Conservation (phyloP, 2,329 filamentous ascomycete species). For the Botryosphaeria agaves region DNA sequence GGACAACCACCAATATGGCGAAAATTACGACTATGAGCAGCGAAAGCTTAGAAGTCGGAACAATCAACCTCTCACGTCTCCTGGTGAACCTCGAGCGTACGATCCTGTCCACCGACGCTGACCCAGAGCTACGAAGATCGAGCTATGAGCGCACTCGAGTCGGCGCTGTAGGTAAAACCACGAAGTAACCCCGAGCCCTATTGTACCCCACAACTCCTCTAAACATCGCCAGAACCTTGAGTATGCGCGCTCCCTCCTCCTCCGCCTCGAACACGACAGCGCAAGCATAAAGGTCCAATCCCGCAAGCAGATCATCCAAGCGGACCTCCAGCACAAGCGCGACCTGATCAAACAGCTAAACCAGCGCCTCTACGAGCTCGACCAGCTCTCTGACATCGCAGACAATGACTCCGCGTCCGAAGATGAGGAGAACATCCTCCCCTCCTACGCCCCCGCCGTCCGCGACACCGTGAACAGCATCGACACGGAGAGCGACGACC, state of each 20-base stretch:
- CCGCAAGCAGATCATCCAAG: conserved; percentile 43
- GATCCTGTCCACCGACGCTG: conserved; percentile 43
- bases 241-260: conserved; percentile 50
- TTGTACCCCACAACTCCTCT: neutral
- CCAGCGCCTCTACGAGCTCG: conserved; percentile 49
- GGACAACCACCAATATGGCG: neutral
- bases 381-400: conserved; percentile 37
- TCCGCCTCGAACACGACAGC: conserved; percentile 53
- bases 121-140: conserved; percentile 40
- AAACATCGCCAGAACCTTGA: conserved; percentile 42
- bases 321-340: conserved; percentile 46
- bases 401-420: conserved; percentile 14
- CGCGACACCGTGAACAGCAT: conserved; percentile 13
- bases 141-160: conserved; percentile 49
- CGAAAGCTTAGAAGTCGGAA: conserved; percentile 4
- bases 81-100: conserved; percentile 48
- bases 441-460: conserved; percentile 23
- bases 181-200: neutral
- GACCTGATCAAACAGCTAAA: conserved; percentile 48
- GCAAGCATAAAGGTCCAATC: conserved; percentile 38
- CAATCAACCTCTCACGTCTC: conserved; percentile 41
- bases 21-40: neutral
- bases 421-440: conserved; percentile 21
- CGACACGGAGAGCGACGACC: conserved; percentile 11
- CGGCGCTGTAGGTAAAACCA: conserved; percentile 26